Evolutionary conservation across 225 moss, liverwort and hornwort genomes (phyloP).

Genomic region (Polytrichum formosum): DNA sequence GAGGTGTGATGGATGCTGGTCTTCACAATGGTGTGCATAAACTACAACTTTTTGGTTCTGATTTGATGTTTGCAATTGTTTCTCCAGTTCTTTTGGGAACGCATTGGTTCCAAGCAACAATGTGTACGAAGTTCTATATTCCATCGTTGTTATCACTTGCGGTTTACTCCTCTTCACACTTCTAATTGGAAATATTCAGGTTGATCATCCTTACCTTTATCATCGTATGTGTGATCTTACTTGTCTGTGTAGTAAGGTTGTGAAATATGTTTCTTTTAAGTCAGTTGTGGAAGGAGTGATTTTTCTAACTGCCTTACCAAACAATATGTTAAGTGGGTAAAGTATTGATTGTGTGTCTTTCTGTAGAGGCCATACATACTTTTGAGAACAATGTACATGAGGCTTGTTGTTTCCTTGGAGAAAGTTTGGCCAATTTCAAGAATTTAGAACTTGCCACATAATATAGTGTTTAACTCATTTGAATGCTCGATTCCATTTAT

Average conservation of each 20-base stretch:
- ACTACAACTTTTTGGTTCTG: background rate
- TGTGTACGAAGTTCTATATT: constrained; percentile 49
- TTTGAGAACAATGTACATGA: background rate
- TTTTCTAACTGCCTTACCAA: background rate
- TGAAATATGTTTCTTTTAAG: background rate
- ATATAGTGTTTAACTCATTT: background rate
- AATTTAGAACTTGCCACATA: background rate
- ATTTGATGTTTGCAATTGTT: background rate
- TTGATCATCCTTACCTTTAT: constrained; percentile 6
- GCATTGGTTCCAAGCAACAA: constrained; percentile 68
- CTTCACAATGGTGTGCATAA: too few species aligned
- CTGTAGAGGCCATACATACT: background rate
- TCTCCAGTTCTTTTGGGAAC: constrained; percentile 80
- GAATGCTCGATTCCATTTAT: background rate
- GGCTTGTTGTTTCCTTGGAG: background rate
- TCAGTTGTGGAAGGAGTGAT: background rate
- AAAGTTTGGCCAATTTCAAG: background rate
- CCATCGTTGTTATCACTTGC: constrained; percentile 59
- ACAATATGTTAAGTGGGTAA: background rate
- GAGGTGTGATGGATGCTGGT: too few species aligned
- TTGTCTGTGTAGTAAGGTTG: too few species aligned
- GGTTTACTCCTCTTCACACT: constrained; percentile 77
- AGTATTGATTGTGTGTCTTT: too few species aligned
- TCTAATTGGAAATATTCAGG: constrained; percentile 80
- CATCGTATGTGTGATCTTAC: too few species aligned